Evolutionary conservation across 2,329 filamentous ascomycete genomes (phyloP).

Genomic region (Biscogniauxia marginata): DNA sequence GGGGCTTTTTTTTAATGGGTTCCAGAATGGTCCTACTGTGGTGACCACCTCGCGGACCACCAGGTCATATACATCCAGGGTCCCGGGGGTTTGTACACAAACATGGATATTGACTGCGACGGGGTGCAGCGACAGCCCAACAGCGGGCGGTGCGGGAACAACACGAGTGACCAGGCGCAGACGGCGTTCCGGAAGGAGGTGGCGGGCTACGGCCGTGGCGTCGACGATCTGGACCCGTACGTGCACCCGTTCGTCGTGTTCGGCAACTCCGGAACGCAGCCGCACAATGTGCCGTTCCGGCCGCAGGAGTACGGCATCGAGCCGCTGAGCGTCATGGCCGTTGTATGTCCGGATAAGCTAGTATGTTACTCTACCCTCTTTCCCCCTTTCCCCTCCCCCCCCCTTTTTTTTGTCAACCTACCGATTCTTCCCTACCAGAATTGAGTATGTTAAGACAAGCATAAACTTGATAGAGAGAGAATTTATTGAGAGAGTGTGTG

Average conservation of each 20-base stretch:
- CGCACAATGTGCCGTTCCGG: conserved; percentile 35
- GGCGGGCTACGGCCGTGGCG: conserved; percentile 30
- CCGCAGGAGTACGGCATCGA: conserved; percentile 40
- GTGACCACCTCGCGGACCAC: conserved; percentile 35
- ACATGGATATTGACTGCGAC: conserved; percentile 62
- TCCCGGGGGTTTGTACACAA: conserved; percentile 40
- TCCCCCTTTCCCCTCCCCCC: not conserved
- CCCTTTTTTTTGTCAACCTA: not conserved
- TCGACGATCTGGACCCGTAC: conserved; percentile 44
- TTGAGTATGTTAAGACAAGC: too few species aligned
- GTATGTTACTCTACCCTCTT: conserved; percentile 27
- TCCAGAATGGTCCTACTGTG: too few species aligned
- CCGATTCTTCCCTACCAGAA: not conserved
- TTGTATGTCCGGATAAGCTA: conserved; percentile 48
- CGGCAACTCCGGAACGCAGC: conserved; percentile 40
- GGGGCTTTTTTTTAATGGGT: too few species aligned
- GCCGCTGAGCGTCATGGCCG: conserved; percentile 49
- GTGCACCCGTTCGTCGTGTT: conserved; percentile 50
- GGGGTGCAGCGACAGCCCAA: conserved; percentile 42
- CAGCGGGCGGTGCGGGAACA: conserved; percentile 44
- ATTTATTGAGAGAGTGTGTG: too few species aligned
- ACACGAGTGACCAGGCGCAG: conserved; percentile 40
- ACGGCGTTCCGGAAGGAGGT: conserved; percentile 43
- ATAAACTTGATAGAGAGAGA: too few species aligned
- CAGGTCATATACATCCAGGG: conserved; percentile 46